phyloP scores from a whole-genome alignment of 106 monocot species.

The Posidonia australis region DNA sequence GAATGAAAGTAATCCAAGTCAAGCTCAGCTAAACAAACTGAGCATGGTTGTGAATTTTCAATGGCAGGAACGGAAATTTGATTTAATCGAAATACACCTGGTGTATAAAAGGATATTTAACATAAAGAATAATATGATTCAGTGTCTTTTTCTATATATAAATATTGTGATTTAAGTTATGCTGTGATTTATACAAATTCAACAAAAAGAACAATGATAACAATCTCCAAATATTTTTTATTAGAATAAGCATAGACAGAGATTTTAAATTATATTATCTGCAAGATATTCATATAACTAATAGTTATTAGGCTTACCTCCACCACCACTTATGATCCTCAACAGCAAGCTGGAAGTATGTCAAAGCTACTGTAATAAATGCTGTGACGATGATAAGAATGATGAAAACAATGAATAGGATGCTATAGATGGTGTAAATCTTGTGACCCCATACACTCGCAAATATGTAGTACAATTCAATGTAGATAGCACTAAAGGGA shows the following conservation, averaged over 20 bases:
- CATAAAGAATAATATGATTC: no score
- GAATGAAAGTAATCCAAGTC: no score
- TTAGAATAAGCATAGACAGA: no score
- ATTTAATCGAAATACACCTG: no score
- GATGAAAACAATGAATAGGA: conserved; percentile 18
- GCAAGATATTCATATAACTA: not conserved
- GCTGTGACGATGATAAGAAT: conserved; percentile 19
- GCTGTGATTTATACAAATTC: not conserved
- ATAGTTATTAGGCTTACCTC: conserved; percentile 10
- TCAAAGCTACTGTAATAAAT: conserved; percentile 17
- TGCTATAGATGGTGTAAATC: conserved; percentile 19
- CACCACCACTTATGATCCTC: conserved; percentile 30
- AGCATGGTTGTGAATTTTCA: no score
- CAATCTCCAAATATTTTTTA: not conserved
- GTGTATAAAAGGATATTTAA: no score
- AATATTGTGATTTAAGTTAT: no score
- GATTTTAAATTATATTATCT: no score
- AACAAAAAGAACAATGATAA: not conserved
- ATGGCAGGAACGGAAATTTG: no score
- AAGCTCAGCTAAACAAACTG: no score
- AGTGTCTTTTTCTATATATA: no score
- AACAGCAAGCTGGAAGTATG: conserved; percentile 20
- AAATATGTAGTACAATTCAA: conserved; percentile 20
- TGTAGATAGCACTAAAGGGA: conserved; percentile 21
- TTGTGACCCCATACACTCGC: conserved; percentile 23